Conservation (phyloP, 2,329 filamentous ascomycete genomes). For the Didymellaceae sp. region DNA sequence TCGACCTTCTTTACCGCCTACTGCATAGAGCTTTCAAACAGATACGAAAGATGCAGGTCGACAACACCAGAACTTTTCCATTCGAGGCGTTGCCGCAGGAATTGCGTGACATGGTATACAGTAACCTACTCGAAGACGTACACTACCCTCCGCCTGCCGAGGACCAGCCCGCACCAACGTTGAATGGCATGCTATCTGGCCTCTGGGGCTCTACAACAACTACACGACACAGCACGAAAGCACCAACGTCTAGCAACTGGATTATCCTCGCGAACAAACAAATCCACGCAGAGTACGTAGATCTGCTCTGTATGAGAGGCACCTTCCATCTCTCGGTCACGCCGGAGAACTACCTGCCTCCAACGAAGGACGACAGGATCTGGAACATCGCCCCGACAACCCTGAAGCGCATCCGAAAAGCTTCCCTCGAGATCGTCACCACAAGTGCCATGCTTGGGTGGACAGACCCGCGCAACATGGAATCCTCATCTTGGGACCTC, state of each 20-base stretch:
- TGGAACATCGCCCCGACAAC: constrained; percentile 38
- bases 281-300: constrained; percentile 44
- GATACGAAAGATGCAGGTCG: constrained; percentile 31
- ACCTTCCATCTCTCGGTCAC: constrained; percentile 44
- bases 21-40: constrained; percentile 15
- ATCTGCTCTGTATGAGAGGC: constrained; percentile 39
- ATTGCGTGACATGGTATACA: constrained; percentile 43
- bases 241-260: constrained; percentile 5
- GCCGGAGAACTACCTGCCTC: constrained; percentile 36
- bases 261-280: constrained; percentile 27
- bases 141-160: constrained; percentile 33
- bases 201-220: constrained; percentile 1
- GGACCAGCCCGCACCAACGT: constrained; percentile 15
- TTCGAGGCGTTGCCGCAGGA: constrained; percentile 43
- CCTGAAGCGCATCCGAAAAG: constrained; percentile 33
- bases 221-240: background rate
- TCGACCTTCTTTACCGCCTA: constrained; percentile 21
- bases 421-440: constrained; percentile 40
- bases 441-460: constrained; percentile 47
- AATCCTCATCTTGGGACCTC: constrained; percentile 39
- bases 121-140: constrained; percentile 40
- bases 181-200: constrained; percentile 27
- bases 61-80: constrained; percentile 30
- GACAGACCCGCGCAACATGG: constrained; percentile 45
- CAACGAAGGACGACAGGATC: constrained; percentile 19